A percentile compares a stretch with the other conserved stretches of the same genome.
These are phyloP conservation scores for Talaromyces pinophilus DNA, from an alignment of 2,329 filamentous ascomycete genomes.

Conservation along the genomic window DNA sequence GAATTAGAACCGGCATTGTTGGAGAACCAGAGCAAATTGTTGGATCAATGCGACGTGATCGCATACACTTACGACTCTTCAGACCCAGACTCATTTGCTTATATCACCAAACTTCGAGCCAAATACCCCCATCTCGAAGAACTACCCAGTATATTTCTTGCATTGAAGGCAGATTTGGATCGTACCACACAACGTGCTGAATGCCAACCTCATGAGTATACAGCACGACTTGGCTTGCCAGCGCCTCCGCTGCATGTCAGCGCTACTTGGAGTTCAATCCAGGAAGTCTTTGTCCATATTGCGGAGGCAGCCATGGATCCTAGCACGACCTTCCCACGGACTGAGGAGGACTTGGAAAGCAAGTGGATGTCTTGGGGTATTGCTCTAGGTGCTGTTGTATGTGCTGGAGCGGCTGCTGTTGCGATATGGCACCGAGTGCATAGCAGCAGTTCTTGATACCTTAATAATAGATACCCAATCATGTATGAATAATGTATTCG, in stretches of 20 bases:
- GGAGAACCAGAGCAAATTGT: conserved; percentile 78
- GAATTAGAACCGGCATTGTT: conserved; percentile 93
- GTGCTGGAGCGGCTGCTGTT: conserved; percentile 59
- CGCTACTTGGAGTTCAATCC: conserved; percentile 90
- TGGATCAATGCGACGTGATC: conserved; percentile 89
- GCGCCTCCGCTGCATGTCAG: conserved; percentile 86
- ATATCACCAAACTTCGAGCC: conserved; percentile 78
- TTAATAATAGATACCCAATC: conserved; percentile 7
- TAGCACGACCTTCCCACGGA: conserved; percentile 83
- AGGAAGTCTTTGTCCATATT: conserved; percentile 86
- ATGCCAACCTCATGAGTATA: conserved; percentile 89
- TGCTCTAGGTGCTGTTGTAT: conserved; percentile 70
- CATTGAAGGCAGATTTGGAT: conserved; percentile 91
- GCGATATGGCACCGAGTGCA: conserved; percentile 61
- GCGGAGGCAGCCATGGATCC: conserved; percentile 92
- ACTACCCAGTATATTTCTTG: conserved; percentile 88
- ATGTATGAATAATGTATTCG: conserved; percentile 3
- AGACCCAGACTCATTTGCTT: conserved; percentile 91
- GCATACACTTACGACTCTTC: conserved; percentile 97
- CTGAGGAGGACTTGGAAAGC: conserved; percentile 73
- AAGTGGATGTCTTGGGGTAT: conserved; percentile 86
- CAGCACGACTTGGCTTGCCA: conserved; percentile 79
- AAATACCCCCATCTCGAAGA: conserved; percentile 82
- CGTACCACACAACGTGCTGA: conserved; percentile 95
- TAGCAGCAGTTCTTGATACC: conserved; percentile 31